Evolutionary conservation across 768 basidiomycete species (phyloP), one percentile per base, ranked within the genome.

Genomic region (Daedaleopsis sinensis): DNA sequence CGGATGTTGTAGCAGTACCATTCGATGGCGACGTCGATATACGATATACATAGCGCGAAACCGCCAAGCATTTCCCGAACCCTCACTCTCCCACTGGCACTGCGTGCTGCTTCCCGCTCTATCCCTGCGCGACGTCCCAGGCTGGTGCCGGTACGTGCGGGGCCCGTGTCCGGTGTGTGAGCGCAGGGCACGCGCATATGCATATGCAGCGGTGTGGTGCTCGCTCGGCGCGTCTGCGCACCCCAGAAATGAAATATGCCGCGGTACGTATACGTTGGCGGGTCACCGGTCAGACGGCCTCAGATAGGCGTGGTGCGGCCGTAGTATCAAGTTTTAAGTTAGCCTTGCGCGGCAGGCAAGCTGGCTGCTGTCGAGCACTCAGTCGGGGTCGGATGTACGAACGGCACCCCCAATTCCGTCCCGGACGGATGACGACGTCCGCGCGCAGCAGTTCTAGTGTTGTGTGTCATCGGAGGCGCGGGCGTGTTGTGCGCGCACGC

Each of bases 1-100:
- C 61, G 61, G 61, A 58, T 62, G 61, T 62, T 62, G 61, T 62
- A 62, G 47, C 52, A 62, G 61, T 62, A 62, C 52, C 52, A 62
- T 54, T 46, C 61, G 44, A 15, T 58, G 52, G 58, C 52, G 52
- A 53, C 27, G 27, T 32, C 27, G 27, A 32, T 32, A 32, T 32
- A 32, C 27, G 27, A 32, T 32, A 32, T 32, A 32, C 54, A 58
- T 62, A 62, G 52, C 57, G 13, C 42, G 27, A 38, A 24, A 42
- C 27, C 43, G 61, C 61, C 61, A 62, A 62, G 61, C 51, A 15
- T 44, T 52, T 56, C 23, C 21, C 36, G 35, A 10, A 42, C 24
- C 47, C n/a, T 24, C 32, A 12, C n/a, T n/a, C n/a, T n/a, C n/a
- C n/a, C n/a, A n/a, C n/a, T n/a, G n/a, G n/a, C n/a, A n/a, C 18